Evolutionary conservation across 164 flowering plant genomes (phyloP), one percentile per base, ranked within the genome.

Genomic region (Stephania yunnanensis): DNA sequence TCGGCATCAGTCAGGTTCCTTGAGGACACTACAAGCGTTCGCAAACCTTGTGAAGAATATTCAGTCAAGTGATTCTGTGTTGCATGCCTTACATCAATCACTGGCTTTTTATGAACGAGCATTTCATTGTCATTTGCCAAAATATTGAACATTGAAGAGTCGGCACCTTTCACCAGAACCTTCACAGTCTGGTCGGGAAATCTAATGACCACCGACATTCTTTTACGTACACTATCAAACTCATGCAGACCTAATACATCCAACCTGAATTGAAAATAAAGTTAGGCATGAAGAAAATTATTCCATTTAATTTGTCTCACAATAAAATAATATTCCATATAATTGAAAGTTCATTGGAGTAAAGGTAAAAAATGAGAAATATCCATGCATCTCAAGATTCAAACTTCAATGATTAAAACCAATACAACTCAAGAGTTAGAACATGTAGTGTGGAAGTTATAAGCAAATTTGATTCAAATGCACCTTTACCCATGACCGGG

Each of bases 91-190:
- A 86, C 17, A 71, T 12, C 55, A 63, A 65, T 72, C 66, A 61
- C 46, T 71, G 71, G 31, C 15, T 64, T 78, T 44, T 48, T 72
- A 58, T 70, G 70, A 68, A 83, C 82, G 74, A 73, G 73, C 29
- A 55, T 77, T 55, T 73, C 82, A 68, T 58, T 44, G 46, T 80
- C 88, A 80, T 87, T 70, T 22, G 85, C 82, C 73, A 92, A 82
- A 80, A 89, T 86, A 81, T 81, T 87, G 68, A 91, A 78, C 88
- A 94, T 87, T 22, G 98, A 87, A 78, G 85, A 85, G 82, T 94
- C 98, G 80, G 98, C 98, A 74, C 98, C 98, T 84, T 94, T 94
- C 55, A 91, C 98, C 79, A 94, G 84, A 64, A 92, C 97, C 84
- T 92, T 94, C 19, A 92, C 93, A 72, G 82, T 69, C 82, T 87